Evolutionary conservation across 2,329 filamentous ascomycete genomes (phyloP), one percentile per base, ranked within the genome.

Genomic region (Fusarium globosum): DNA sequence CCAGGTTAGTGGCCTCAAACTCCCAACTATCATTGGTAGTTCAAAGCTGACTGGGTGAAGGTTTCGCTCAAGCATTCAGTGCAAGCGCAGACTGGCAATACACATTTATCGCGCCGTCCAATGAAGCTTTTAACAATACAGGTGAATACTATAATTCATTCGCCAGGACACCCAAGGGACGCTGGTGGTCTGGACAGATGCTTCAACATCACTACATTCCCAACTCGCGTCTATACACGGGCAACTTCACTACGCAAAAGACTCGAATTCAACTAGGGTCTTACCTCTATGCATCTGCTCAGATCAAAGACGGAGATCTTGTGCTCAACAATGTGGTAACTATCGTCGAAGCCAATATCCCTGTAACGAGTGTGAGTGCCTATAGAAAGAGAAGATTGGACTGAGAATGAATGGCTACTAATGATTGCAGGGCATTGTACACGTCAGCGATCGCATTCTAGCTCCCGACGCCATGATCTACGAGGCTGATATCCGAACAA

Each of bases 11-110:
- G 12, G 26, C 6, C 3, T 26, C 12, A n/a, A 7, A 26, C 13
- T 4, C 13, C 20, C 13, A 18, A 6, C 2, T 15, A n/a, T 20
- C 12, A 52, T 9, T 2, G 16, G 0, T 2, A n/a, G 0, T 36
- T 20, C 13, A 36, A 20, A 15, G 9, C 49, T 52, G 16, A 36
- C 16, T 8, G 4, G 12, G 20, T 11, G 20, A 8, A 36, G 49
- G 49, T 21, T 52, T 36, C 6, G 12, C n/a, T 7, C 30, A 36
- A 8, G 49, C 49, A 9, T 52, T 52, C 2, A 20, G 30, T 10
- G 15, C 49, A 26, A 52, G 49, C 21, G n/a, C 49, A 6, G 33
- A 52, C 9, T 52, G 49, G 49, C 30, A 36, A 21, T 52, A 26
- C 33, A 52, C 49, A 6, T 52, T 52, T 10, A 36, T 52, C n/a